phyloP scores from a whole-genome alignment of 75 land plant genomes.

The Isoetes taiwanensis region DNA sequence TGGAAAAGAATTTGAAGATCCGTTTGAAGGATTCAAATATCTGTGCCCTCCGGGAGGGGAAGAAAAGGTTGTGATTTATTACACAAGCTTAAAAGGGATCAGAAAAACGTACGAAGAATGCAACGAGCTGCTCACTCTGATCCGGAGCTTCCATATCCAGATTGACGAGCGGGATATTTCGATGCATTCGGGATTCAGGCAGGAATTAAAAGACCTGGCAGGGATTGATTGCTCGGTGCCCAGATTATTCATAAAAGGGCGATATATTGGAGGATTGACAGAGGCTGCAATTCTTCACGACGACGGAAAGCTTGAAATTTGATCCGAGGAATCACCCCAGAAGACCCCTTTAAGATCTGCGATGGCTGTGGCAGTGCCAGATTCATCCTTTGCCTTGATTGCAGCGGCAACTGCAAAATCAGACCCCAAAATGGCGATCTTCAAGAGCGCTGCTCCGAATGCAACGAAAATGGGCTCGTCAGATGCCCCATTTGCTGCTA shows the following conservation, averaged over 20 bases:
- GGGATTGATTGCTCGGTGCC: constrained; percentile 35
- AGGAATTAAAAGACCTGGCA: constrained; percentile 43
- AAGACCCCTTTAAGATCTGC: constrained; percentile 17
- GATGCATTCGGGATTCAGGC: constrained; percentile 52
- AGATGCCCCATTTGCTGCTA: constrained; percentile 36
- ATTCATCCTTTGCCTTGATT: constrained; percentile 45
- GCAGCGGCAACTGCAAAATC: constrained; percentile 64
- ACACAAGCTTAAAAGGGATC: constrained; percentile 66
- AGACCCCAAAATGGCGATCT: constrained; percentile 22
- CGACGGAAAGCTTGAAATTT: constrained; percentile 29
- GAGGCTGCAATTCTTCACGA: constrained; percentile 52
- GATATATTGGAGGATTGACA: constrained; percentile 66
- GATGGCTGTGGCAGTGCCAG: constrained; percentile 42
- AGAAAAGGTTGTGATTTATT: constrained; percentile 48
- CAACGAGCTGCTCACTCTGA: constrained; percentile 24
- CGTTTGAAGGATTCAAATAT: constrained; percentile 27
- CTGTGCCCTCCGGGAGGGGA: constrained; percentile 67
- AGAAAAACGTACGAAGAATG: constrained; percentile 77
- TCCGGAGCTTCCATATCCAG: constrained; percentile 26
- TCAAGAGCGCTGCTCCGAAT: constrained; percentile 25
- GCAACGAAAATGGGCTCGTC: constrained; percentile 68
- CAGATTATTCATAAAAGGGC: constrained; percentile 62
- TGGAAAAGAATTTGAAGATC: no score
- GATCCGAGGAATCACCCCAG: constrained; percentile 32
- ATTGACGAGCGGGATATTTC: constrained; percentile 59